Base-by-base conservation (phyloP, 257 asterid genomes). In the Solanum arcanum region DNA sequence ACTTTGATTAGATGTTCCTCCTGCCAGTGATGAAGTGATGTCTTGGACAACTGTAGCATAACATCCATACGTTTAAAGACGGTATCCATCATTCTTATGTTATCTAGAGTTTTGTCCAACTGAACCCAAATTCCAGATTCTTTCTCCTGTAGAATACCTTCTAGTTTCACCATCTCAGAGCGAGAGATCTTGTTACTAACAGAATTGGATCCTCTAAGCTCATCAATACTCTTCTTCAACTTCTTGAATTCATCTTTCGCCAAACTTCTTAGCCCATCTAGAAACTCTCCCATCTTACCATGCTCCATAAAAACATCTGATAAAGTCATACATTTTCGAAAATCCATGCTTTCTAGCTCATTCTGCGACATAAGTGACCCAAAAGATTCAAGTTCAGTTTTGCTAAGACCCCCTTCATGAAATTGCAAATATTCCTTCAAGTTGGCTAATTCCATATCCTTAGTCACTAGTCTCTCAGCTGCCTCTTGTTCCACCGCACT, bases 401-500 rank as follows among this genome's bases (percentile, higher is more conserved):
- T 73, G 84, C 85, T 86, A 31, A 62, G 33, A 75, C 81, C 87
- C 47, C 35, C 84, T 68, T 86, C 91, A 83, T 27, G 86, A 35
- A 89, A 89, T 62, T 76, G 88, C 84, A 93, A 80, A 35, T 21
- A 13, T 89, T 90, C 90, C 92, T 90, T 93, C 91, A 94, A 89
- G 85, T 35, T 72, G 59, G 91, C 91, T 87, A 94, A 49, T 92
- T 97, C 98, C 88, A 91, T 76, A 41, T 97, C 96, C 89, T 93
- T 94, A 25, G 91, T 90, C 4, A 93, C 92, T 77, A 97, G 88
- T 80, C 74, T 93, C 87, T 96, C 98, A 8, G 94, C 93, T 3
- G 98, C 95, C 81, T 95, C 98, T 87, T 95, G 95, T 69, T 96
- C 99, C 80, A 96, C 95, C 23, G 99, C 99, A 75, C 88, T 91